phyloP scores from a whole-genome alignment of 225 moss, liverwort and hornwort species.

The Climacium dendroides region DNA sequence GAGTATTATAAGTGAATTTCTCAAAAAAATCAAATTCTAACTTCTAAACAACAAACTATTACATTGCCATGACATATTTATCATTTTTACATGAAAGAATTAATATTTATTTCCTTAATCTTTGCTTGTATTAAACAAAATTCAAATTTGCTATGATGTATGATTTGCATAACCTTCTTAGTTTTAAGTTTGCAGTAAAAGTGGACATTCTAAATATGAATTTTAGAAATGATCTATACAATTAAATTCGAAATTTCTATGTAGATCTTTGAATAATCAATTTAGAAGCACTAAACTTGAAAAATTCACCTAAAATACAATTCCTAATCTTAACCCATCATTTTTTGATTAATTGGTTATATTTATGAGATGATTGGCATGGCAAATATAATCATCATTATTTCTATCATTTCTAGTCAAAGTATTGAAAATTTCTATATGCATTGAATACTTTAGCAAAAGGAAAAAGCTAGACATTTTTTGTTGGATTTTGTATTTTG shows the following conservation, averaged over 20 bases:
- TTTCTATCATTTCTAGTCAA: too few species aligned
- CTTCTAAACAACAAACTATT: neutral
- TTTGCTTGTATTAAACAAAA: too few species aligned
- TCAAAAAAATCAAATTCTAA: neutral
- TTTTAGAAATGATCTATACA: neutral
- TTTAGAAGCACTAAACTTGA: fast-evolving
- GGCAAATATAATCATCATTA: neutral
- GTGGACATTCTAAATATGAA: neutral
- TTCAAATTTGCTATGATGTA: too few species aligned
- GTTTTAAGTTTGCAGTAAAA: too few species aligned
- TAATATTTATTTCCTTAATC: too few species aligned
- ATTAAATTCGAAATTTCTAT: neutral
- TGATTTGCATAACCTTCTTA: too few species aligned
- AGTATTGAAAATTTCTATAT: too few species aligned
- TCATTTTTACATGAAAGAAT: neutral
- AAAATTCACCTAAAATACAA: neutral
- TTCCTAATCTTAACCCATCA: neutral
- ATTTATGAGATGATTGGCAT: neutral
- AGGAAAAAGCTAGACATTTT: too few species aligned
- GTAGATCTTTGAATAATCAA: neutral
- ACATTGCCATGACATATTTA: neutral
- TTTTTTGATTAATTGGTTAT: neutral
- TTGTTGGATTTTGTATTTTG: too few species aligned
- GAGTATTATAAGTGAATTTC: neutral
- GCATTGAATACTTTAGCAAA: too few species aligned